Base-by-base conservation (phyloP, 2,329 filamentous ascomycete genomes). In the Escovopsis sp. region DNA sequence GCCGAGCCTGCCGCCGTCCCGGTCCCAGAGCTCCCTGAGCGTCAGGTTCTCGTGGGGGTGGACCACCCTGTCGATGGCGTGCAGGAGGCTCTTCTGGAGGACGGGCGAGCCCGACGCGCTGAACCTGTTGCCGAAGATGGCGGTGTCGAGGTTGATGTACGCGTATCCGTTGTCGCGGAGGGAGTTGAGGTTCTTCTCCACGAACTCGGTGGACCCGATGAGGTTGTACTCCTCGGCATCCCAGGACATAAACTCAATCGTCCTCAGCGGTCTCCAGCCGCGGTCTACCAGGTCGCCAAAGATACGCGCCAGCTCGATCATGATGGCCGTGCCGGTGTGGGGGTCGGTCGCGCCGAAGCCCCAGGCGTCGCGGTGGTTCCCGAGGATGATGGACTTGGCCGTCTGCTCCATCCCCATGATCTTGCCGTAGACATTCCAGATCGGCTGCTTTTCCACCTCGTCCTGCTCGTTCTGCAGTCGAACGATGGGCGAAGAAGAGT, bases 201-300 rank as follows among this genome's bases (percentile, higher is more conserved):
- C 91, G 54, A 83, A 89, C 59, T 98, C 91, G 2, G 91, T 96
- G 10, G 86, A 94, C 8, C 91, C 91, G 45, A 94, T 84, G 38
- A 91, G 67, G 60, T 95, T 95, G 66, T 94, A 96, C 60, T 89
- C 86, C 51, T 82, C 82, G 4, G 77, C 91, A 59, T 98, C 91
- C 91, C 91, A 98, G 32, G 85, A 94, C 55, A 88, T 87, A 60
- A 98, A 96, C 59, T 94, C 84, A 49, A 98, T 94, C 4, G 86
- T 93, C n/a, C 91, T 81, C 12, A 94, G 69, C 1, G 91, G 91
- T 26, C 84, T 75, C 91, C 91, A 98, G 42, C 88, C 89, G 44
- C 78, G 75, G 12, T 70, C 62, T 19, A 80, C 69, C 12, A 96
- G 72, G 48, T 85, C 77, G 35, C 87, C 86, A 53, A 98, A 85